Base-by-base conservation (phyloP, 768 basidiomycete genomes). In the Naganishia vishniacii region DNA sequence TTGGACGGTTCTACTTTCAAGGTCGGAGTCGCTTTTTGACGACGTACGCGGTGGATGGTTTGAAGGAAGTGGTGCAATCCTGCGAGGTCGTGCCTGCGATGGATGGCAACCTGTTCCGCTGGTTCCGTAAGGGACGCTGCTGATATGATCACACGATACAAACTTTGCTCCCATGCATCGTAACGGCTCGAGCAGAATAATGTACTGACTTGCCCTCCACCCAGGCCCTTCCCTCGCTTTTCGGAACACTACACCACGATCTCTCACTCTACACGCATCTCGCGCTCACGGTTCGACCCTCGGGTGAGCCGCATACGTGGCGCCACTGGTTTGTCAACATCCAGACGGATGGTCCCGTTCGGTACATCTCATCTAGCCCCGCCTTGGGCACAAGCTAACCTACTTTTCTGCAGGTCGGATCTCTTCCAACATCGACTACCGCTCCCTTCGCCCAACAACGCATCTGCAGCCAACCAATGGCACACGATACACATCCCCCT, bases 401-500 rank as follows among this genome's bases (percentile, higher is more conserved):
- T 12, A n/a, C 8, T 48, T 29, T 45, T 0, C 25, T 47, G 8
- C 51, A 83, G 85, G 53, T 87, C 85, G 40, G 91, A 94, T 74
- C 80, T 98, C n/a, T 98, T 89, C 86, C 94, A 95, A 73, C 92
- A 97, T 69, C 83, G 89, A 34, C 80, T 98, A 0, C 68, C 67
- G n/a, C 26, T 58, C 18, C 58, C 67, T n/a, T 44, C 65, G 29
- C 51, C 71, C 25, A 11, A 8, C 42, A 44, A 44, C 9, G 64
- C 53, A 29, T 59, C 37, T 26, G 62, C 66, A 26, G 59, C 58
- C 16, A 70, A 18, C 59, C 26, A 40, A 62, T 74, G 72, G 64
- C 66, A 69, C 8, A 72, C 65, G 20, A 47, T 61, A 26, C 75
- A 94, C 88, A 85, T 98, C 59, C 91, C 93, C 0, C 86, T 97